Base-by-base conservation (phyloP, 1,284 basidiomycete genomes). In the Cutaneotrichosporon cavernicola region DNA sequence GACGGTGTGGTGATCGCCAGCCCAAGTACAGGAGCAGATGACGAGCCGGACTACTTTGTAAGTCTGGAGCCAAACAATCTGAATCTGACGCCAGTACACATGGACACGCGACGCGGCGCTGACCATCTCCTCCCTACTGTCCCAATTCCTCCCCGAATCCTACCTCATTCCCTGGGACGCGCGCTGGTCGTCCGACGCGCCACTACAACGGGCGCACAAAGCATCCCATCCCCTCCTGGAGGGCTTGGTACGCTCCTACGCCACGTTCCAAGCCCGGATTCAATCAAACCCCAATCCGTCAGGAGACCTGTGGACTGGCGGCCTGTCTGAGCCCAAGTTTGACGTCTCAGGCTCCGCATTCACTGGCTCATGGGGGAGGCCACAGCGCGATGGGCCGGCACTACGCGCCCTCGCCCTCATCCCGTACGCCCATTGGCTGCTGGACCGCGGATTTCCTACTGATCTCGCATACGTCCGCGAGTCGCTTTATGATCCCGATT, bases 311-410 rank as follows among this genome's bases (percentile, higher is more conserved):
- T 70, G 58, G 59, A 70, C 69, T n/a, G 84, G 83, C 10, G 83
- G 84, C 0, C 64, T 85, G 22, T 83, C 82, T n/a, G 84, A 86
- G 68, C 84, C 84, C 43, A 86, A 86, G 72, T 85, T 82, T 67
- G 57, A 82, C 31, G 76, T 80, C 7, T 72, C 82, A 65, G 80
- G 81, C 16, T 72, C 70, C 1, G 70, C 80, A 1, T 84, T 82
- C 70, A 69, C 65, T 2, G 80, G 70, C 6, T 60, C 65, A 46
- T 84, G 82, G 83, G 83, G 83, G 5, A 64, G 83, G 61, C 83
- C 83, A 4, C 83, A 84, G 60, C 68, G 76, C 26, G 84, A 85
- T 61, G 84, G 84, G 0, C 83, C 84, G 0, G 83, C 82, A 2
- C 73, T 83, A 0, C 73, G 84, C 47, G 80, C 82, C 0, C 71